These are phyloP conservation scores for Stramenopiles sp. DNA, from an alignment of 352 stramenopile species.

Conservation along the genomic window DNA sequence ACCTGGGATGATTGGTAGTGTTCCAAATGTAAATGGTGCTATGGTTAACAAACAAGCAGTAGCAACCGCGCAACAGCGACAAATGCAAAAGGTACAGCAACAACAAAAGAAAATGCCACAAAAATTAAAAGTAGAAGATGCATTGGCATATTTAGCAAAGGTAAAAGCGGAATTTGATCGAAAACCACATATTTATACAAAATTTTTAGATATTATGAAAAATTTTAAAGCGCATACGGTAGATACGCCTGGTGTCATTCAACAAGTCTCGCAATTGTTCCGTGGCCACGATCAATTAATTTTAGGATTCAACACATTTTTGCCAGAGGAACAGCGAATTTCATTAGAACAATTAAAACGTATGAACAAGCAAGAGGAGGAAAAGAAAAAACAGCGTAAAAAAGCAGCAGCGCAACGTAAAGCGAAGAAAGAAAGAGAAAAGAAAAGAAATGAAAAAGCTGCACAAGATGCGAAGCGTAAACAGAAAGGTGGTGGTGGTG, in stretches of 20 bases:
- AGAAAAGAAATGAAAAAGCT: background rate
- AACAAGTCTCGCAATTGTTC: slow-evolving; percentile 92
- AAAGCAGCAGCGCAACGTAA: background rate
- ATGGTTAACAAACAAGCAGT: no score
- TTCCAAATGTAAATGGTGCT: no score
- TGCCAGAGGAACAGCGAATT: slow-evolving; percentile 76
- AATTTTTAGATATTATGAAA: slow-evolving; percentile 99
- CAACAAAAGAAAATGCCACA: background rate
- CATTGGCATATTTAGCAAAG: slow-evolving; percentile 84
- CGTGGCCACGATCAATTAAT: slow-evolving; percentile 94
- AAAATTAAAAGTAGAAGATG: slow-evolving; percentile 77
- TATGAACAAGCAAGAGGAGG: background rate
- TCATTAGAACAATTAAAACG: background rate
- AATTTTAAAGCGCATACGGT: slow-evolving; percentile 95
- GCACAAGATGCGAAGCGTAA: background rate
- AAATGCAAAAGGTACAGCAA: background rate
- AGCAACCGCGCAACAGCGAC: background rate
- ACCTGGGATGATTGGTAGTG: no score
- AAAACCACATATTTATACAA: slow-evolving; percentile 98
- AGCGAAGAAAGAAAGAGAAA: background rate
- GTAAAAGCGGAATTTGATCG: slow-evolving; percentile 98
- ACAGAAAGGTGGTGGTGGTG: background rate
- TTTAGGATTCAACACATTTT: slow-evolving; percentile 96
- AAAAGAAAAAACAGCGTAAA: background rate
- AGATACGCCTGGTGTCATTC: slow-evolving; percentile 93